Evolutionary conservation across 2,329 filamentous ascomycete genomes (phyloP), one percentile per base, ranked within the genome.

Genomic region (Fusarium falciforme): DNA sequence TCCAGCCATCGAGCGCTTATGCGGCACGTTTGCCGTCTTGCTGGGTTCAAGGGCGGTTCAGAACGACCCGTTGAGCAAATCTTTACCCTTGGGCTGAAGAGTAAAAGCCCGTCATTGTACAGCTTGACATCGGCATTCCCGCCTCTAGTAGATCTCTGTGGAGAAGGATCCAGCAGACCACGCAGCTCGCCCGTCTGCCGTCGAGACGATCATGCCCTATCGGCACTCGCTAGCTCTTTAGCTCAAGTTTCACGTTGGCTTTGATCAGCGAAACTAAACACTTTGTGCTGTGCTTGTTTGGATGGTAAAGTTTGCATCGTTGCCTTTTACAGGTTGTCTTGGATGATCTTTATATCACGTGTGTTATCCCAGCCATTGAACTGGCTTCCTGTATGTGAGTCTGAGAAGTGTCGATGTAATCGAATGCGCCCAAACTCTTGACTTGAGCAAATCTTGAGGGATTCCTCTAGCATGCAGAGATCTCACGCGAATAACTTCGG

Each of bases 101-200:
- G 47, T 20, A 14, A 52, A 29, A 29, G 25, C 10, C 47, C 47
- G 35, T 49, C 33, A 44, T 35, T 42, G 40, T 47, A 38, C 12
- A 64, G 38, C 40, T 64, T 52, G 33, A 42, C 64, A 58, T 74
- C 68, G 71, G 71, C 71, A 74, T 61, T 74, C 62, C 71, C 61
- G 68, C 61, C 16, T 35, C 71, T 66, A 63, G 71, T 72, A 52
- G 64, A 68, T 64, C 59, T 36, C 31, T 74, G 71, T 73, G 71
- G 71, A 63, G 68, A 66, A 68, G 22, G 27, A 31, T 40, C 55
- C n/a, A 68, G 42, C 20, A 42, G 33, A 29, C 44, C 59, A 71
- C 64, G 71, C 67, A 68, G 59, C 25, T 61, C 57, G 27, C 60
- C 49, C 36, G 63, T 52, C 31, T 58, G 27, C 59, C 57, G 31